Base-by-base conservation (phyloP, 305 asterid species). In the Solanum hybrid region DNA sequence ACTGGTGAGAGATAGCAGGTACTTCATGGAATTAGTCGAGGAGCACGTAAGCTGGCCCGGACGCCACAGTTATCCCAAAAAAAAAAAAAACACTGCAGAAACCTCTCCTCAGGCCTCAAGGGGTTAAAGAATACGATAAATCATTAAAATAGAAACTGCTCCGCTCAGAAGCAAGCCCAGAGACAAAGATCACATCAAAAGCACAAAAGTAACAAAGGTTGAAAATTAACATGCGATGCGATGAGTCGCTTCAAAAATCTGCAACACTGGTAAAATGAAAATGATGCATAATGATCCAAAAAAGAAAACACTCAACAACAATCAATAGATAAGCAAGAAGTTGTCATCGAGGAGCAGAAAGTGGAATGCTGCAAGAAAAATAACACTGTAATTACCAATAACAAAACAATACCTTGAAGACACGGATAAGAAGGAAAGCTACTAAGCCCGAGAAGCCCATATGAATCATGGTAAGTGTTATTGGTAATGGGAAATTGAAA, bases 371-470 rank as follows among this genome's bases (percentile, higher is more conserved):
- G 74, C 86, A 86, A n/a, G 87, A 71, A 33, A 83, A 26, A 88
- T 90, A 64, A 76, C 86, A 90, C 79, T 57, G 91, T 67, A 29
- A 89, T 90, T 84, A 51, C 88, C 87, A 51, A 57, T 51, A 29
- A 51, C 29, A 75, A 67, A 22, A 88, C 75, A 89, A 88, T 93
- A 96, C 99, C 99, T 97, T 97, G 81, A 96, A 93, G 93, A 97
- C 98, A 80, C 99, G 99, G 86, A 97, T 91, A 91, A 97, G 95
- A 89, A 97, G 80, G 93, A 97, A 97, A 37, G 99, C 98, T 90
- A 97, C 99, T 90, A 94, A 84, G 80, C 98, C 99, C 8, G 99
- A 97, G 94, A 97, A 97, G 86, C 98, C 99, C 99, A 97, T 97
- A 81, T 97, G 99, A 89, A 97, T 97, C 99, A 97, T 97, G 87